A percentile compares a stretch with the other conserved stretches of the same genome.
These are phyloP conservation scores for Ensete ventricosum DNA, from an alignment of 176 grass and related monocot species.

Conservation along the genomic window DNA sequence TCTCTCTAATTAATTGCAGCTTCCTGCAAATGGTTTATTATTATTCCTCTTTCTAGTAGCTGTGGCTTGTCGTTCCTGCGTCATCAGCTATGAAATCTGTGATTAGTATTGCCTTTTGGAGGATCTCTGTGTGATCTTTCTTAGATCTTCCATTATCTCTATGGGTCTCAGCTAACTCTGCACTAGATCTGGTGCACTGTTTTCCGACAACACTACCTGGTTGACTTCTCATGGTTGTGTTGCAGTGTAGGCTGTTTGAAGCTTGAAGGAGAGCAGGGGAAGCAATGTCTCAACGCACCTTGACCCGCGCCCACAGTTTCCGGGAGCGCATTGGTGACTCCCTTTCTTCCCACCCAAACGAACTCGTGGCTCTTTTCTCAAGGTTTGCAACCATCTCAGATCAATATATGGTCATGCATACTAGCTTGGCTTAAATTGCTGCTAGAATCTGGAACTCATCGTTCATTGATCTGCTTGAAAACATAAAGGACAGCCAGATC, in stretches of 20 bases:
- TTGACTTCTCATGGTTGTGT: background rate
- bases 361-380: conserved; percentile 92
- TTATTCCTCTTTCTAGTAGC: no score
- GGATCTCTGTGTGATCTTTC: background rate
- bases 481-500: no score
- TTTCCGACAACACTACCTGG: background rate
- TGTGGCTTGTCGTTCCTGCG: background rate
- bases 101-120: background rate
- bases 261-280: background rate
- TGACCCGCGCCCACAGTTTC: conserved; percentile 85
- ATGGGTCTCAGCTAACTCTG: background rate
- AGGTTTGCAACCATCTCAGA: conserved; percentile 36
- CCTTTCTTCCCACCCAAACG: conserved; percentile 91
- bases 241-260: background rate
- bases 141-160: background rate
- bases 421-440: background rate
- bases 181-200: no score
- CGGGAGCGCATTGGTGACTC: conserved; percentile 76
- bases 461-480: no score
- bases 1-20: no score
- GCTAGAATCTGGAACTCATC: background rate
- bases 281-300: conserved; percentile 28
- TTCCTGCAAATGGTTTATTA: no score
- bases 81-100: background rate
- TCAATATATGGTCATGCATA: conserved; percentile 7